phyloP scores from a whole-genome alignment of 1,139 yeast genomes.

The Scheffersomyces cryptocercus region DNA sequence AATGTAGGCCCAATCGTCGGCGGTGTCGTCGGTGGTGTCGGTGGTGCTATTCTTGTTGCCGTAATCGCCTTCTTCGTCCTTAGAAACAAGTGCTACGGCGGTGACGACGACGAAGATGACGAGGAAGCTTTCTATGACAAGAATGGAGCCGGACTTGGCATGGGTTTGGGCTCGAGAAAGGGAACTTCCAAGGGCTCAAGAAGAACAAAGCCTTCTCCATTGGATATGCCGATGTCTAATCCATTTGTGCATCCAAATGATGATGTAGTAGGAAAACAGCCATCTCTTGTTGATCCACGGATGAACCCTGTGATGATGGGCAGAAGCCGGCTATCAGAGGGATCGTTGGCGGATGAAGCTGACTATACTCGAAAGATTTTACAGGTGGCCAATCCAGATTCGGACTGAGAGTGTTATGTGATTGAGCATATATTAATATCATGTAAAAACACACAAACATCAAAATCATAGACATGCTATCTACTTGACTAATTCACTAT shows the following conservation, averaged over 20 bases:
- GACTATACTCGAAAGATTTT: conserved; percentile 74
- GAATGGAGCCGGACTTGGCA: conserved; percentile 16
- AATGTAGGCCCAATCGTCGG: conserved; percentile 64
- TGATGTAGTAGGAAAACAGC: conserved; percentile 30
- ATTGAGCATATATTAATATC: too few relatives aligned
- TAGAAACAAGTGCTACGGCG: conserved; percentile 34
- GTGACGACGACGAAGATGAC: conserved; percentile 48
- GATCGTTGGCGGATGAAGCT: conserved; percentile 75
- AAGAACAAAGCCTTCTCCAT: conserved; percentile 19
- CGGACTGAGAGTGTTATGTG: not conserved
- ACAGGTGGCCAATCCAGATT: conserved; percentile 74
- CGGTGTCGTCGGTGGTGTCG: conserved; percentile 67
- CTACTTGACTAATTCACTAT: too few relatives aligned
- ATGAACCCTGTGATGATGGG: conserved; percentile 71
- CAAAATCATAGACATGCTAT: too few relatives aligned
- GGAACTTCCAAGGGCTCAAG: conserved; percentile 27
- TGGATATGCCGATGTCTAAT: conserved; percentile 50
- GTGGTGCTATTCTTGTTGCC: conserved; percentile 47
- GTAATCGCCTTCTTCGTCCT: conserved; percentile 47
- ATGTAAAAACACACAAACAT: too few relatives aligned
- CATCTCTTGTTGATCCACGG: conserved; percentile 46
- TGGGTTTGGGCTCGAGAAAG: conserved; percentile 10
- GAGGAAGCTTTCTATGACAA: conserved; percentile 43
- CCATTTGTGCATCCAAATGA: conserved; percentile 63
- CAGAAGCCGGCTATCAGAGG: conserved; percentile 71